These are phyloP conservation scores for Globisporangium yorkense DNA, from an alignment of 352 stramenopile species.

Conservation along the genomic window DNA sequence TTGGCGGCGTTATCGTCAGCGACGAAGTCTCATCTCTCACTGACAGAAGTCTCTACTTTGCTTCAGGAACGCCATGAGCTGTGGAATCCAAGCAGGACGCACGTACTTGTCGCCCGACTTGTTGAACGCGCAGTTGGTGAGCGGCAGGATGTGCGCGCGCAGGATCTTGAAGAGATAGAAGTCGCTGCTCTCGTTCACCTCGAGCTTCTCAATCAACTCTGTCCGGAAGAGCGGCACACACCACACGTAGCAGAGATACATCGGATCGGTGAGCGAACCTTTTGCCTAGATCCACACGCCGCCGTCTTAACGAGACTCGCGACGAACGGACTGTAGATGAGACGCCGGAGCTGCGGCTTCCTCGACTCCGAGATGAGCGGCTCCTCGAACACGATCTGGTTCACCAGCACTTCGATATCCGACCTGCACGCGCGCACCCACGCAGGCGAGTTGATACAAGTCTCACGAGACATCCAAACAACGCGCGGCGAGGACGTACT, in stretches of 20 bases:
- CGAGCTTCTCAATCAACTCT: constrained; percentile 95
- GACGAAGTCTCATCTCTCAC: no score
- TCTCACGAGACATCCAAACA: not conserved
- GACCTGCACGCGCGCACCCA: constrained; percentile 32
- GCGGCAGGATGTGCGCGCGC: constrained; percentile 90
- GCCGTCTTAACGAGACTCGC: not conserved
- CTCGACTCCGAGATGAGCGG: constrained; percentile 90
- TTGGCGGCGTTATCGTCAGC: no score
- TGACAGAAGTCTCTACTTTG: not conserved
- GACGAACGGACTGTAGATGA: constrained; percentile 86
- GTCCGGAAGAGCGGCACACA: not conserved
- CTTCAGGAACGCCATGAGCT: not conserved
- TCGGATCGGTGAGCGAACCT: no score
- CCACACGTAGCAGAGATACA: no score
- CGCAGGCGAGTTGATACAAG: not conserved
- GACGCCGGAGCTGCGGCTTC: constrained; percentile 90
- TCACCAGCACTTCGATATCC: constrained; percentile 93
- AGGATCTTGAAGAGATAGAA: constrained; percentile 97
- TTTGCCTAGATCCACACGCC: not conserved
- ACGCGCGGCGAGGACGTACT: constrained; percentile 40
- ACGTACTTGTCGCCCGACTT: constrained; percentile 92
- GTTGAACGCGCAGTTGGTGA: constrained; percentile 97
- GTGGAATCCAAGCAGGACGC: not conserved
- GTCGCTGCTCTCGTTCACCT: constrained; percentile 91
- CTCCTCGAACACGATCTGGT: constrained; percentile 95